Percentiles rank a stretch among this genome's conserved stretches.
Evolutionary conservation across 805 yeast species (phyloP).

Genomic region (Saturnispora quitensis): DNA sequence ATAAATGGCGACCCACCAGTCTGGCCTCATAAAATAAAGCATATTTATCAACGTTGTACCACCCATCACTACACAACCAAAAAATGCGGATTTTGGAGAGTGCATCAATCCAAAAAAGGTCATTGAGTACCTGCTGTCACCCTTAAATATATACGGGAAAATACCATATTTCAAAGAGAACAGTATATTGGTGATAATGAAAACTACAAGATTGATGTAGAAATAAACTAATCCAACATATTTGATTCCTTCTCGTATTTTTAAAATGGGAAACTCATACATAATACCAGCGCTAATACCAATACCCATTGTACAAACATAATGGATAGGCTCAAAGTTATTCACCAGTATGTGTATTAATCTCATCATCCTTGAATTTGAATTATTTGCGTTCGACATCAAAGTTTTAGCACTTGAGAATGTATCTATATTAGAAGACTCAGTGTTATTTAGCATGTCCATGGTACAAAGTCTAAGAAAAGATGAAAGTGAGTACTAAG

Average conservation of each 20-base stretch:
- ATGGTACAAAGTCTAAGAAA: neutral
- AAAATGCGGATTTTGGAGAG: slow-evolving; percentile 45
- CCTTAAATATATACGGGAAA: slow-evolving; percentile 19
- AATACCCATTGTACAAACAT: slow-evolving; percentile 75
- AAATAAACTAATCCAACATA: slow-evolving; percentile 53
- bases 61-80: slow-evolving; percentile 83
- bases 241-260: slow-evolving; percentile 24
- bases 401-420: neutral
- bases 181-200: slow-evolving; percentile 34
- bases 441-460: neutral
- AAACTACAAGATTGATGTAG: slow-evolving; percentile 44
- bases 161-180: slow-evolving; percentile 32
- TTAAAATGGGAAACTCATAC: slow-evolving; percentile 55
- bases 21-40: slow-evolving; percentile 33
- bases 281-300: slow-evolving; percentile 63
- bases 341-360: slow-evolving; percentile 5
- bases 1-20: slow-evolving; percentile 43
- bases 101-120: slow-evolving; percentile 21
- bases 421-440: neutral
- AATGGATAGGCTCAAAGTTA: slow-evolving; percentile 46
- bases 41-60: slow-evolving; percentile 54
- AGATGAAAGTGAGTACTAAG: neutral
- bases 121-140: slow-evolving; percentile 13
- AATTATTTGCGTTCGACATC: neutral
- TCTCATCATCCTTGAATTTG: neutral